Conservation (phyloP, 2,329 filamentous ascomycete genomes). For the Diaporthe caulivora region DNA sequence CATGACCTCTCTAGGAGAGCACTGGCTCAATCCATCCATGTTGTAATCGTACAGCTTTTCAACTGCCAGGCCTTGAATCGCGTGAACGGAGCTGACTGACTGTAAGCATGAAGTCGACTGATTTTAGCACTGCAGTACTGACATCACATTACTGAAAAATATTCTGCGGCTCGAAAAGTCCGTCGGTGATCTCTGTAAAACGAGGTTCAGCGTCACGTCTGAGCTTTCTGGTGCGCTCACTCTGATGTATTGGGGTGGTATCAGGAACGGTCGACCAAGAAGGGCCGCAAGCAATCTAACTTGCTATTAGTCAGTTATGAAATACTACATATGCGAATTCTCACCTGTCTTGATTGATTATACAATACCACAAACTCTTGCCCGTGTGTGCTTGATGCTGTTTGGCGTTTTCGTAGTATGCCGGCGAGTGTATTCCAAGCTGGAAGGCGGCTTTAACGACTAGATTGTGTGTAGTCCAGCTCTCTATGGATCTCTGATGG, state of each 20-base stretch:
- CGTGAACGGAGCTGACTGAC: neutral
- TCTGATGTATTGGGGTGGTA: neutral
- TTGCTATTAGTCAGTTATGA: neutral
- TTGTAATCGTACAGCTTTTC: constrained; percentile 10
- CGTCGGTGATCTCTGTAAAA: too few relatives aligned
- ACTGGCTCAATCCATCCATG: neutral
- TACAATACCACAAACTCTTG: neutral
- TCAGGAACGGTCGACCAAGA: neutral
- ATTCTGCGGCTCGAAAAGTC: too few relatives aligned
- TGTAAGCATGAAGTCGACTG: neutral
- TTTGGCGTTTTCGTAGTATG: neutral
- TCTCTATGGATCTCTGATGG: constrained; percentile 10
- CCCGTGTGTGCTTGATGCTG: neutral
- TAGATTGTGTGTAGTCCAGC: constrained; percentile 2
- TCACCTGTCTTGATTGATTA: constrained; percentile 18
- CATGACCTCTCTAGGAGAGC: neutral
- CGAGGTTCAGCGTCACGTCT: neutral
- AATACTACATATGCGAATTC: fast-evolving
- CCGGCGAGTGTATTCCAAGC: constrained; percentile 4
- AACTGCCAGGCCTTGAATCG: neutral
- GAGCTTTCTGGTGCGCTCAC: neutral
- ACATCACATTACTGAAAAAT: neutral
- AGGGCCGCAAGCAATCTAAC: neutral
- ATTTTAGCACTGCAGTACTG: neutral
- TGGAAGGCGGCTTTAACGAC: constrained; percentile 7